phyloP scores from a whole-genome alignment of 768 basidiomycete species.

The Russula dissimulans region DNA sequence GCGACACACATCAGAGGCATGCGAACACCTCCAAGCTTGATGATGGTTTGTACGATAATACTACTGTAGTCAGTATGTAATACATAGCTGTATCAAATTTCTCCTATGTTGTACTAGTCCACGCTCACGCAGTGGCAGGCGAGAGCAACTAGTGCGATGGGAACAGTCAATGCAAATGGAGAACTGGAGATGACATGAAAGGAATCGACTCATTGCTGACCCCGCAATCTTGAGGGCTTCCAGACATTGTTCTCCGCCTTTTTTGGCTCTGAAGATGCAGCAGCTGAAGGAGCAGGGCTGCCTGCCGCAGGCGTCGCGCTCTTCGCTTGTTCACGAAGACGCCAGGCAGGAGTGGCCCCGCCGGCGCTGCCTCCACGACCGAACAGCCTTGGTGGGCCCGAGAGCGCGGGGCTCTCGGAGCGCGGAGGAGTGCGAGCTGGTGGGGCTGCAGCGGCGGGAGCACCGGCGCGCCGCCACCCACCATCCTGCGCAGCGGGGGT shows the following conservation, averaged over 20 bases:
- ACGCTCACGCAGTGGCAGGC: too few relatives aligned
- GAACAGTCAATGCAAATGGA: too few relatives aligned
- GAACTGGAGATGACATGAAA: background rate
- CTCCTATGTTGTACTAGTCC: too few relatives aligned
- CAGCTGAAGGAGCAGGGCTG: conserved; percentile 25
- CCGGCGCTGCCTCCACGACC: conserved; percentile 23
- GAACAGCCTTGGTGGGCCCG: conserved; percentile 24
- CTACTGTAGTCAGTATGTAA: too few relatives aligned
- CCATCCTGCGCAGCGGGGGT: conserved; percentile 23
- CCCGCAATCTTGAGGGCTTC: conserved; percentile 21
- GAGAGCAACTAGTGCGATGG: too few relatives aligned
- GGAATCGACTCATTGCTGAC: background rate
- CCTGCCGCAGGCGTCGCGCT: conserved; percentile 28
- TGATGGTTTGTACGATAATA: too few relatives aligned
- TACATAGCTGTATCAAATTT: too few relatives aligned
- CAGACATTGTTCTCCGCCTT: conserved; percentile 36
- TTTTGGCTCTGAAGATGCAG: conserved; percentile 19
- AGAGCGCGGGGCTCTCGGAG: conserved; percentile 42
- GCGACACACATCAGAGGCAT: background rate
- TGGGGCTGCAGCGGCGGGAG: conserved; percentile 10
- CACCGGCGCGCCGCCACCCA: conserved; percentile 21
- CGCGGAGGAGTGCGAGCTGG: conserved; percentile 33
- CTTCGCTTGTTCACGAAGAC: conserved; percentile 45
- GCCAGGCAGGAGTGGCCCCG: conserved; percentile 40
- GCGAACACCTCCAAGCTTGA: too few relatives aligned